Base-by-base conservation (phyloP, 768 basidiomycete species). In the Auricularia sp. region DNA sequence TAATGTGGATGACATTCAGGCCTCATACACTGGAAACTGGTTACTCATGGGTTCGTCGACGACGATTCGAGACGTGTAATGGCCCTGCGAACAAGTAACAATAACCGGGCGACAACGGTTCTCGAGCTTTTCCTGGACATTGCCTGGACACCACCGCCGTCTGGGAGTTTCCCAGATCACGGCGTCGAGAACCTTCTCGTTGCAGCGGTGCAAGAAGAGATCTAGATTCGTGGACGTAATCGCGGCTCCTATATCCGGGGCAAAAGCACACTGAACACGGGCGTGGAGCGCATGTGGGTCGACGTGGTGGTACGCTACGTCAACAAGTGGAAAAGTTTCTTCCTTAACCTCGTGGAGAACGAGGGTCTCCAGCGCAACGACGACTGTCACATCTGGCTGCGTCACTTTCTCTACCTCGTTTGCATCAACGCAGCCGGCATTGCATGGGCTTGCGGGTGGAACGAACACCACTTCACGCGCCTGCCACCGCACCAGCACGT, bases 61-160 rank as follows among this genome's bases (percentile, higher is more conserved):
- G 69, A 70, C n/a, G 61, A 62, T 42, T 47, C 53, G 12, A 56
- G 67, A 1, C 23, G 64, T 2, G 61, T 68, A n/a, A 36, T 63
- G 47, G 65, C 34, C 51, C 61, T 81, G 3, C 62, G 63, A 7
- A 77, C 75, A 0, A 75, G 70, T 61, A 66, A 74, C 62, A 79
- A 81, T 66, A 82, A 81, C 61, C 61, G 67, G 2, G 76, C 71
- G 0, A 53, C 69, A 0, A 80, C 79, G 4, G 79, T 81, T 3
- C 65, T 77, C 0, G 34, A 70, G 0, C 64, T 78, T 0, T 79
- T 79, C n/a, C n/a, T n/a, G n/a, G n/a, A n/a, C n/a, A n/a, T n/a
- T n/a, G n/a, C 62, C 61, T 71, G 0, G 51, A 66, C 58, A 72
- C 68, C 1, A 63, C 68, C 18, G n/a, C 8, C 1, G 36, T 63